A percentile compares a stretch with the other conserved stretches of the same genome.
Conservation (phyloP, 75 land plant species). For the Selaginella moellendorffii region DNA sequence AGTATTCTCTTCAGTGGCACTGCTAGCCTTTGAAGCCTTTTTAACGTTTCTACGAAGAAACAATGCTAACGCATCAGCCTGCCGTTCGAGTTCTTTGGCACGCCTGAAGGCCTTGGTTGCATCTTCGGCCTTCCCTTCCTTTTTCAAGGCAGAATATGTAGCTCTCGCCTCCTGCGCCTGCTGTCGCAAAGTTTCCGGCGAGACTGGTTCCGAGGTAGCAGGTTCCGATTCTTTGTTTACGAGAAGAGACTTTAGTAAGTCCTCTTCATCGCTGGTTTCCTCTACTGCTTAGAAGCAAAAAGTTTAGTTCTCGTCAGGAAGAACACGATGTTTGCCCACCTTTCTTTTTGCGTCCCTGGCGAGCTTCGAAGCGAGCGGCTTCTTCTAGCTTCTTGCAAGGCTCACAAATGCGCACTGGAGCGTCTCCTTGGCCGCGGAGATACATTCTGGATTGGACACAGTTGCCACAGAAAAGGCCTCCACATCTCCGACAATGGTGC, state of each 20-base stretch:
- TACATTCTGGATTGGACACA: slow-evolving; percentile 62
- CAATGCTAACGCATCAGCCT: slow-evolving; percentile 63
- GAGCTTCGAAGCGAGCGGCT: slow-evolving; percentile 69
- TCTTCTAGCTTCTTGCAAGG: slow-evolving; percentile 91
- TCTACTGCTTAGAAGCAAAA: too few relatives aligned
- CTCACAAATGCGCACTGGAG: slow-evolving; percentile 78
- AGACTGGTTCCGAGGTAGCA: slow-evolving; percentile 21
- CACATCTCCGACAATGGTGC: slow-evolving; percentile 99
- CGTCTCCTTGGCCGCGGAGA: slow-evolving; percentile 90
- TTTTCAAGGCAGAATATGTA: slow-evolving; percentile 49
- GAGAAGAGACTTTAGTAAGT: too few relatives aligned
- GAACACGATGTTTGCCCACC: too few relatives aligned
- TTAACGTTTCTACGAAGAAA: slow-evolving; percentile 42
- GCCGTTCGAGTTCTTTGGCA: slow-evolving; percentile 84
- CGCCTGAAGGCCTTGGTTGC: slow-evolving; percentile 81
- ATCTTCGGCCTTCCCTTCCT: slow-evolving; percentile 69
- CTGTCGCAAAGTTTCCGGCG: slow-evolving; percentile 62
- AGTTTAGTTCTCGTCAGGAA: too few relatives aligned
- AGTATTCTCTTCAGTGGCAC: too few relatives aligned
- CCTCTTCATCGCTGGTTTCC: too few relatives aligned
- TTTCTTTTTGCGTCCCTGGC: slow-evolving; percentile 49
- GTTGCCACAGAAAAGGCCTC: slow-evolving; percentile 79
- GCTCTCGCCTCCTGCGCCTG: slow-evolving; percentile 75
- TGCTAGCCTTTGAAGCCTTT: slow-evolving; percentile 20
- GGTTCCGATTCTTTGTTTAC: too few relatives aligned